These are phyloP conservation scores for Hippophae tibetana DNA, from an alignment of 306 rosid genomes.

Conservation along the genomic window DNA sequence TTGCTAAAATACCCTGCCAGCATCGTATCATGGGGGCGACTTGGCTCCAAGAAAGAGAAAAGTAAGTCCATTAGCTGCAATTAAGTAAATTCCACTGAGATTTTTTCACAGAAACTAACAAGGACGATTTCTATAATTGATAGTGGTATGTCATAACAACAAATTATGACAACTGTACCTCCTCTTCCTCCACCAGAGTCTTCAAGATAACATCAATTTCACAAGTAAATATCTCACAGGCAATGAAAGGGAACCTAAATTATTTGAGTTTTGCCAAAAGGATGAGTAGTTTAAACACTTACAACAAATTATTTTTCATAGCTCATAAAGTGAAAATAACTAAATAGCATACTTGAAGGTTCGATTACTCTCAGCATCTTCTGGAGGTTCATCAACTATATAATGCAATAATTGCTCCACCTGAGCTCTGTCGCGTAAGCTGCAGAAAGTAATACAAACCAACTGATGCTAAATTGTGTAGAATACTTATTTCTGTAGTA, in stretches of 20 bases:
- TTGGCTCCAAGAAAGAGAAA: conserved; percentile 87
- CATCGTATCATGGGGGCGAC: conserved; percentile 64
- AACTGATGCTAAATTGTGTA: neutral
- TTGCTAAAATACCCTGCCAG: conserved; percentile 97
- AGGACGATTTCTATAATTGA: conserved; percentile 8
- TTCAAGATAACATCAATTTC: conserved; percentile 96
- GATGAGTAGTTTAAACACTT: conserved; percentile 12
- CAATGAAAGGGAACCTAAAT: conserved; percentile 87
- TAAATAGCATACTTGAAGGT: conserved; percentile 64
- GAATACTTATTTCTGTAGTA: no score
- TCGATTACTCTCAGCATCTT: conserved; percentile 86
- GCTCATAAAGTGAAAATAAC: conserved; percentile 5
- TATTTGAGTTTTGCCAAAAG: conserved; percentile 12
- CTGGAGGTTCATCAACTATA: conserved; percentile 82
- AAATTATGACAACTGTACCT: conserved; percentile 32
- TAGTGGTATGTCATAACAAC: neutral
- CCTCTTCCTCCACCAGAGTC: conserved; percentile 95
- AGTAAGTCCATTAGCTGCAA: conserved; percentile 87
- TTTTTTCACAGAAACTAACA: conserved; percentile 11
- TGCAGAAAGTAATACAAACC: conserved; percentile 14
- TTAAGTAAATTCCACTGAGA: conserved; percentile 11
- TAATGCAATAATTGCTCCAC: conserved; percentile 79
- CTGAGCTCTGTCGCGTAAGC: conserved; percentile 88
- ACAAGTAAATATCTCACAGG: conserved; percentile 94
- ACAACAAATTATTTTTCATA: conserved; percentile 3